Conservation (phyloP, 1,284 basidiomycete genomes). For the Gomphus sp. region DNA sequence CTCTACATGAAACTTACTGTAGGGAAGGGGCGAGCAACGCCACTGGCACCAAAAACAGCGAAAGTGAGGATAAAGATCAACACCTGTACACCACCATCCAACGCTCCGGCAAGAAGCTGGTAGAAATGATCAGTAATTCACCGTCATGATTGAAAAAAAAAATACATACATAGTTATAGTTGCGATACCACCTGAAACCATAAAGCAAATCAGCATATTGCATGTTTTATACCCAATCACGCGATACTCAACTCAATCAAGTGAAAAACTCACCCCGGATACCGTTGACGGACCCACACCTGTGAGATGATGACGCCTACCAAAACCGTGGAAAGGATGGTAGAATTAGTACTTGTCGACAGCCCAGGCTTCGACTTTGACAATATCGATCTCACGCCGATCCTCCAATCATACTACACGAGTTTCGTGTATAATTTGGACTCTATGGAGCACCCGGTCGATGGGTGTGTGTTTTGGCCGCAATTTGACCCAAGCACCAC, state of each 20-base stretch:
- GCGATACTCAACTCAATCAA: no score
- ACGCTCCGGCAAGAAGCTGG: constrained; percentile 47
- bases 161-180: constrained; percentile 46
- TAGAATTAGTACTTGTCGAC: constrained; percentile 46
- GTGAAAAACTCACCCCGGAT: constrained; percentile 37
- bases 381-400: constrained; percentile 6
- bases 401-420: constrained; percentile 12
- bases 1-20: constrained; percentile 22
- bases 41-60: constrained; percentile 59
- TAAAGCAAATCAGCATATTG: no score
- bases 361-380: constrained; percentile 19
- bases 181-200: constrained; percentile 37
- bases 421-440: constrained; percentile 15
- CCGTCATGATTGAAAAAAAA: not conserved
- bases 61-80: constrained; percentile 63
- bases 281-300: constrained; percentile 45
- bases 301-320: constrained; percentile 49
- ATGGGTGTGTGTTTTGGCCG: constrained; percentile 15
- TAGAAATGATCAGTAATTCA: not conserved
- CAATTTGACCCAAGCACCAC: constrained; percentile 1
- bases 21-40: constrained; percentile 42
- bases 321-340: constrained; percentile 38
- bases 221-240: no score
- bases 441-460: constrained; percentile 6
- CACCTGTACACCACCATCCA: constrained; percentile 61